A percentile compares a stretch with the other conserved stretches of the same genome.
Conservation (phyloP, 164 flowering plant genomes). For the Vitis amurensis region DNA sequence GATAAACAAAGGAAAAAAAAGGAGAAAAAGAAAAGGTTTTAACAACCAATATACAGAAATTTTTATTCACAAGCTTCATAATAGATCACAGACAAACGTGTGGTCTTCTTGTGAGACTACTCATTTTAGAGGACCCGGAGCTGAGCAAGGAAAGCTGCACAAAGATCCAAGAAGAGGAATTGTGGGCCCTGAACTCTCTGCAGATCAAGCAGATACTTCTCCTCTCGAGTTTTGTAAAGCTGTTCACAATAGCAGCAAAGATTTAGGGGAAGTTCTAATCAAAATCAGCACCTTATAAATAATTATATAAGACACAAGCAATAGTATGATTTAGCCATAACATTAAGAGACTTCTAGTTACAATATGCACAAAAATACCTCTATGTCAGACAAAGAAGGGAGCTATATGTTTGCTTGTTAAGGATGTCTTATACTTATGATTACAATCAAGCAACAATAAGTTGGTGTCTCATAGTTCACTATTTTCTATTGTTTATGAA, state of each 20-base stretch:
- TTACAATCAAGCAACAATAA: no score
- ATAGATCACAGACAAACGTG: not conserved
- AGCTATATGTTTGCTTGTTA: no score
- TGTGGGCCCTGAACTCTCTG: conserved; percentile 75
- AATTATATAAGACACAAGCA: not conserved
- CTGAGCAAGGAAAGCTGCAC: conserved; percentile 76
- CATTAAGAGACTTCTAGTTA: no score
- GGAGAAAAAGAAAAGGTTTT: not conserved
- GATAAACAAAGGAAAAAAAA: conserved; percentile 2
- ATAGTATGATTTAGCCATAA: not conserved
- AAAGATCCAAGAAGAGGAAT: conserved; percentile 66
- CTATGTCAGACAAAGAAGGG: no score
- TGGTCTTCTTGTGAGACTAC: not conserved
- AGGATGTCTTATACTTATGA: no score
- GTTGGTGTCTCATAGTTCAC: no score
- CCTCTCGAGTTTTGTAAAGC: conserved; percentile 72
- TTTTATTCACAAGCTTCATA: conserved; percentile 15
- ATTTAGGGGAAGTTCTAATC: not conserved
- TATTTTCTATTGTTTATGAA: not conserved
- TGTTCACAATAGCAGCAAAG: conserved; percentile 16
- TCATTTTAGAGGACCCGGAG: conserved; percentile 50
- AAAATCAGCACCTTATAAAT: not conserved
- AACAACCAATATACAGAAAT: conserved; percentile 12
- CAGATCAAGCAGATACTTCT: conserved; percentile 69
- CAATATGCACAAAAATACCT: no score